Conservation (phyloP, 768 basidiomycete genomes). For the Calocybe cyanea region DNA sequence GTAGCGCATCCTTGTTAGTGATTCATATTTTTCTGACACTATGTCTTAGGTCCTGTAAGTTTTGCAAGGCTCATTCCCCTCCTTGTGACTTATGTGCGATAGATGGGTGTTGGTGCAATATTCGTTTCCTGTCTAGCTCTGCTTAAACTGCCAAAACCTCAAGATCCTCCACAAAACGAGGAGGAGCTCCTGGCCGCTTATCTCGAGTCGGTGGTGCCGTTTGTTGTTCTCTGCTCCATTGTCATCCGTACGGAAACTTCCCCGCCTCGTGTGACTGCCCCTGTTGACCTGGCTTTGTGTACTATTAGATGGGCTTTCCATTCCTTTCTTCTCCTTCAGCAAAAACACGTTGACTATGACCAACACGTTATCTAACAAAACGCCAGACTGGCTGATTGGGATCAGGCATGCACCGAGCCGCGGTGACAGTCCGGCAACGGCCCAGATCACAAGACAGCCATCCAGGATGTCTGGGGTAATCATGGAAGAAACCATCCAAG, state of each 20-base stretch:
- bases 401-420: conserved; percentile 1
- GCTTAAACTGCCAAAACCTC: conserved; percentile 53
- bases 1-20: neutral
- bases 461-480: no score
- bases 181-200: conserved; percentile 68
- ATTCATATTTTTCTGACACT: neutral
- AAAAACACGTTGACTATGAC: conserved; percentile 15
- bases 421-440: neutral
- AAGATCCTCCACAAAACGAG: conserved; percentile 59
- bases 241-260: conserved; percentile 57
- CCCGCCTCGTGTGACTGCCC: neutral
- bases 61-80: neutral
- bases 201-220: conserved; percentile 82
- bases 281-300: neutral
- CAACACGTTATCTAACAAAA: conserved; percentile 10
- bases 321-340: conserved; percentile 18
- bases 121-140: conserved; percentile 81
- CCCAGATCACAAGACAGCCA: no score
- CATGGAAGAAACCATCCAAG: no score
- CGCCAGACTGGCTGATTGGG: conserved; percentile 12
- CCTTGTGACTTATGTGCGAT: conserved; percentile 6
- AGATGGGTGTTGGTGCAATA: conserved; percentile 92
- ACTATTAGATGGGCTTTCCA: conserved; percentile 15
- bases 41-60: conserved; percentile 48
- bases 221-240: conserved; percentile 85